Evolutionary conservation across 257 asterid species (phyloP), one percentile per base, ranked within the genome.

Genomic region (Mitragyna speciosa): DNA sequence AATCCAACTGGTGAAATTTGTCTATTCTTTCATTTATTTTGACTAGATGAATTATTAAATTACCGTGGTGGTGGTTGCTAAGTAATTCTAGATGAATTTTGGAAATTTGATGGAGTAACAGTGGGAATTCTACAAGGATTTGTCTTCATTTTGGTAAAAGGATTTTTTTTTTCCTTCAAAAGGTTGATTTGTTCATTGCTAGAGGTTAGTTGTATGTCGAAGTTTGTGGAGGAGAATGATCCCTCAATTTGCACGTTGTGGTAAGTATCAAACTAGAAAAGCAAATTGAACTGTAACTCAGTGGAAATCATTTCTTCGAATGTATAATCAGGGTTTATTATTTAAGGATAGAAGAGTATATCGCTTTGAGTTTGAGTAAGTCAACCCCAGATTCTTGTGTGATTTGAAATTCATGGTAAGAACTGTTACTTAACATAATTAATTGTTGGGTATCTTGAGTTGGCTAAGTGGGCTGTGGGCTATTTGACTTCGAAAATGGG

Each of bases 161-260:
- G 41, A 64, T 12, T 10, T 20, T 12, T 7, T 7, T 64, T 30
- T 28, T 24, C 11, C 41, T 36, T n/a, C n/a, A n/a, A n/a, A n/a
- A 22, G 7, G 65, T 73, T 49, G 77, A 54, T 33, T 56, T 36
- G 52, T 56, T 16, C 39, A 58, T 75, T 75, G 56, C 68, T 75
- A 56, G 41, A 64, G 22, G 31, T 64, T 14, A 28, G 15, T 30
- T 8, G 41, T n/a, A n/a, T 64, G 41, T 58, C 39, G 26, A 39
- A 36, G 28, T 68, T 68, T 39, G 22, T 68, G 73, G 39, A 7
- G 51, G 6, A 36, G 17, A 3, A 68, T 64, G 26, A 66, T 66
- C 22, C 41, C 7, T 64, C 10, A 28, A 64, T 26, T 64, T 28
- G 22, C 12, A 30, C 5, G 22, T 64, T 28, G 70, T 30, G 39